Base-by-base conservation (phyloP, 192 early-diverging fungal genomes). In the Coemansia sp. region DNA sequence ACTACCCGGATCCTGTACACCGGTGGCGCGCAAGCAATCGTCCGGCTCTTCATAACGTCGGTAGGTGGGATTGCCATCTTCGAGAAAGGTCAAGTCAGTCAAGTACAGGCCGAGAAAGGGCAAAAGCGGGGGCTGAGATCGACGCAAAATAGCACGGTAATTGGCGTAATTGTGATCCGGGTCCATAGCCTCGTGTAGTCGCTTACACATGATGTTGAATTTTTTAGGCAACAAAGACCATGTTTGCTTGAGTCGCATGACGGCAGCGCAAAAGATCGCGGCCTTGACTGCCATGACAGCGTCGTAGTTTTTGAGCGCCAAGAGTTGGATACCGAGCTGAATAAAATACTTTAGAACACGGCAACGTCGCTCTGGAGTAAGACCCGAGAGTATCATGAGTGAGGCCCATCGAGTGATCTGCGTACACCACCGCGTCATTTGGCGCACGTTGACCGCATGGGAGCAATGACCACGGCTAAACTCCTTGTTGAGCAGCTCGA, bases 81-180 rank as follows among this genome's bases (percentile, higher is more conserved):
- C 90, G 24, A 92, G 80, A 75, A 96, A 96, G 0, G 92, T 92
- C 71, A 96, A 76, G 63, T 96, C 95, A 10, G 89, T 92, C 18
- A 96, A 76, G 36, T 90, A 93, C 22, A 94, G 76, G 5, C 94
- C 94, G 16, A 95, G 82, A 62, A 93, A 95, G 0, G 94, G 94
- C 3, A 95, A 71, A 8, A 91, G 84, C 10, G 94, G 92, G 1
- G 88, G 79, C 36, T 81, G 75, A n/a, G 88, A 80, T 15, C 76
- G 71, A 29, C 76, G 78, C 22, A 89, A 57, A 33, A 87, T 57
- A 53, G 69, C 60, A 15, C 87, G 74, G 62, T 88, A 90, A 22
- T 79, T 86, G 34, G 88, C 83, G 63, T 84, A 94, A 75, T 89
- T 92, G 76, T 88, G 86, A 64, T 88, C 72, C 33, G 91, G 72